Conservation (phyloP, 257 asterid species). For the Cynanchum wilfordii region DNA sequence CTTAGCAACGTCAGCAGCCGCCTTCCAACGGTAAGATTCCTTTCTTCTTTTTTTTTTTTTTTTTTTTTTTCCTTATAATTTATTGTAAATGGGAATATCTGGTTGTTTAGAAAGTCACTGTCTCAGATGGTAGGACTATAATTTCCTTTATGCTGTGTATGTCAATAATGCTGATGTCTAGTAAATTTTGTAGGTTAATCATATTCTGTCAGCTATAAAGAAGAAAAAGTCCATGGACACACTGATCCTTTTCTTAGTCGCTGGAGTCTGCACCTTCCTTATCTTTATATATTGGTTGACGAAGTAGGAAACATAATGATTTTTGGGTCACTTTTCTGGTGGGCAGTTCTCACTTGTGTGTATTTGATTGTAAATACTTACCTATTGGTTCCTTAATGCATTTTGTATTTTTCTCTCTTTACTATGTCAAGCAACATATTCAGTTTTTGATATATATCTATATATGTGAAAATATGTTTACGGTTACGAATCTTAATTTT, state of each 20-base stretch:
- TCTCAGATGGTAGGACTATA: background rate
- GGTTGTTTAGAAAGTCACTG: background rate
- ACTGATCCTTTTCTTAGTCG: conserved; percentile 79
- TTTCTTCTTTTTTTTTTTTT: background rate
- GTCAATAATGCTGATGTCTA: background rate
- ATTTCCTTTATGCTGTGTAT: background rate
- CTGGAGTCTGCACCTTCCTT: conserved; percentile 77
- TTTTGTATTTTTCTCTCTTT: background rate
- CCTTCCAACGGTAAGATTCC: conserved; percentile 74
- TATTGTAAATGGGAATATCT: background rate
- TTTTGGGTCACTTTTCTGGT: background rate
- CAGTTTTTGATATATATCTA: no score
- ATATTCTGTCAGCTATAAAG: conserved; percentile 70
- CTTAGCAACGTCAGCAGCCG: conserved; percentile 95
- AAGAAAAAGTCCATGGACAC: conserved; percentile 95
- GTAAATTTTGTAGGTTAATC: conserved; percentile 57
- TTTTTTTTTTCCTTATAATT: background rate
- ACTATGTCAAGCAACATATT: no score
- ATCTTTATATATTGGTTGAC: conserved; percentile 89
- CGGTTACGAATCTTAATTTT: no score
- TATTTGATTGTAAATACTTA: conserved; percentile 14
- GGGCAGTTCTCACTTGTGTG: background rate
- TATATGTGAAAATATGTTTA: no score
- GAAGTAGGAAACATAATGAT: conserved; percentile 35
- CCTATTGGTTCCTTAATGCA: background rate